These are phyloP conservation scores for Collybiopsis luxurians DNA, from an alignment of 768 basidiomycete species.

Conservation along the genomic window DNA sequence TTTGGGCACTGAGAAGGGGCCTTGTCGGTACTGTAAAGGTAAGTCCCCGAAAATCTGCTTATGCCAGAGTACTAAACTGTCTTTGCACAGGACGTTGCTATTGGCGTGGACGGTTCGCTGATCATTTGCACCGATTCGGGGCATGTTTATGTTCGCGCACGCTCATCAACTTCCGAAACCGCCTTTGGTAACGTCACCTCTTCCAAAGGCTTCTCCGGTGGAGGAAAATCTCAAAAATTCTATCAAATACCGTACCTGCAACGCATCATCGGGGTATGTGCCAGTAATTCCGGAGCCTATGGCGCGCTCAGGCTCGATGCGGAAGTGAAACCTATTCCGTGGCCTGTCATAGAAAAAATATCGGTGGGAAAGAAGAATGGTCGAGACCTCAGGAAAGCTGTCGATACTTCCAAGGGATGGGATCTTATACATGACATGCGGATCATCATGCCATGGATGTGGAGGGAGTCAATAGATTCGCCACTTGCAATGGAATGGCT, in stretches of 20 bases:
- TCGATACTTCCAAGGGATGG: slow-evolving; percentile 2
- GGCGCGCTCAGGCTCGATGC: slow-evolving; percentile 81
- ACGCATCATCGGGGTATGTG: slow-evolving; percentile 79
- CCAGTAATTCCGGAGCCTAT: slow-evolving; percentile 86
- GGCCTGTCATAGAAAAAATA: slow-evolving; percentile 45
- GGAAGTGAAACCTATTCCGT: slow-evolving; percentile 46
- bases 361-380: slow-evolving; percentile 37
- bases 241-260: slow-evolving; percentile 79
- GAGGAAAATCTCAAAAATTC: slow-evolving; percentile 66
- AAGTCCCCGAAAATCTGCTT: too few relatives aligned
- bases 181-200: slow-evolving; percentile 17
- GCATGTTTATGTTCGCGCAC: slow-evolving; percentile 84
- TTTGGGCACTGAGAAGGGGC: slow-evolving; percentile 87
- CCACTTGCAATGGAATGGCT: slow-evolving; percentile 29
- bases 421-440: slow-evolving; percentile 48
- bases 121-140: slow-evolving; percentile 94
- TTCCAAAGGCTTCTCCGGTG: slow-evolving; percentile 7
- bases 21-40: slow-evolving; percentile 67
- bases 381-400: not conserved
- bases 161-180: slow-evolving; percentile 38
- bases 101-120: slow-evolving; percentile 84
- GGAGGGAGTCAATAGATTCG: slow-evolving; percentile 34
- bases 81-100: slow-evolving; percentile 69
- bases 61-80: too few relatives aligned
- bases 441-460: slow-evolving; percentile 60